Evolutionary conservation across 2,329 filamentous ascomycete genomes (phyloP), one percentile per base, ranked within the genome.

Genomic region (Arthrobotrys conoides): DNA sequence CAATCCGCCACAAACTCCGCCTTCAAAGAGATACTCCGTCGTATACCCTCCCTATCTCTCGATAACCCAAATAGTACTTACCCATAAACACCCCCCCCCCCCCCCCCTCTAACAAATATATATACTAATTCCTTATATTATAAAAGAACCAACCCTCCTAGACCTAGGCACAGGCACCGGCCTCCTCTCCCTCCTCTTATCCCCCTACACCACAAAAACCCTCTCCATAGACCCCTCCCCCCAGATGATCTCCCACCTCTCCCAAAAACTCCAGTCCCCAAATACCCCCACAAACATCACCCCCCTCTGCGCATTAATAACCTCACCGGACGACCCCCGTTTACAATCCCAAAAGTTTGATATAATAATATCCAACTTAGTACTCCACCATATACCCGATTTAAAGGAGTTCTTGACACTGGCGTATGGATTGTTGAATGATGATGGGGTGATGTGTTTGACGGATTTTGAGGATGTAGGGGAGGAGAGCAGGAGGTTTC

Each of bases 391-490:
- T 82, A 86, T 90, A 20, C 84, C 86, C 0, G 85, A 86, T 51
- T 82, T 89, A 5, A 77, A 81, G 0, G 73, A 82, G 0, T 83
- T 89, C 1, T 83, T 89, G 22, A 75, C 64, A 3, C 87, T 86
- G 0, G 85, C 89, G 82, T 82, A 85, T 27, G 86, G 84, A 5
- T 87, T 86, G 46, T 83, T 90, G 51, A 85, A 84, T 68, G 82
- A 84, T 0, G 87, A 87, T 0, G 88, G 88, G 0, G 81, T 82
- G 65, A 84, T 89, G 0, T 87, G 87, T 0, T 82, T 90, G 80
- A 90, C 88, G 0, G 88, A 90, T 81, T 90, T 87, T 81, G 88
- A 90, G 81, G 86, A 89, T 79, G 87, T 87, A 81, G 88, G 88
- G 0, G 85, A 86, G 0, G 86, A 86, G 51, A 87, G 88, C 0